A percentile compares a stretch with the other conserved stretches of the same genome.
Conservation (phyloP, 2,329 filamentous ascomycete species). For the Phoma sp. region DNA sequence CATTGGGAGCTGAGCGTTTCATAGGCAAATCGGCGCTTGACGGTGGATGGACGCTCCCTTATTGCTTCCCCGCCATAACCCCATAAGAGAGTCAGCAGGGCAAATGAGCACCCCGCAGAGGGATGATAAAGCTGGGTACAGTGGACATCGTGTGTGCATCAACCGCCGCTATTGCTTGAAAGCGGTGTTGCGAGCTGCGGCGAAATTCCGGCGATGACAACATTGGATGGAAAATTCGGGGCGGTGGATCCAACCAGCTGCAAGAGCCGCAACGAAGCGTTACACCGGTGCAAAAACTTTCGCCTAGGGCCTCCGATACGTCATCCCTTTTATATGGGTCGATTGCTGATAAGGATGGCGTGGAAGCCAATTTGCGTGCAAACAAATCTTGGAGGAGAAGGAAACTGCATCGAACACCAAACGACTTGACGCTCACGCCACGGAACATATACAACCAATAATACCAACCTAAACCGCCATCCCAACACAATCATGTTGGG, state of each 20-base stretch:
- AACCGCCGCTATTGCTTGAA: conserved; percentile 28
- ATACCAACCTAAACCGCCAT: conserved; percentile 3
- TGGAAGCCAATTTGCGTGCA: conserved; percentile 7
- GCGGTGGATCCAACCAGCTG: conserved; percentile 29
- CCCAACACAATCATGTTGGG: conserved; percentile 21
- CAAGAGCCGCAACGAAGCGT: conserved; percentile 34
- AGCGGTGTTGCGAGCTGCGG: conserved; percentile 19
- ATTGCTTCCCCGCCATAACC: conserved; percentile 20
- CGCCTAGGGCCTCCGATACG: conserved; percentile 38
- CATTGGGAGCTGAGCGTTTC: conserved; percentile 3
- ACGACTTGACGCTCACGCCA: conserved; percentile 11
- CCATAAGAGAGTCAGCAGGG: conserved; percentile 13
- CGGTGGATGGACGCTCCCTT: conserved; percentile 4
- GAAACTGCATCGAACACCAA: conserved; percentile 8
- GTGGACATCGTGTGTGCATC: conserved; percentile 24
- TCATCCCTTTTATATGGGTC: conserved; percentile 30
- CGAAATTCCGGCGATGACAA: conserved; percentile 25
- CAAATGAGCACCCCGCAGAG: conserved; percentile 19
- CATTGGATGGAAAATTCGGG: conserved; percentile 30
- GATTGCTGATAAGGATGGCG: conserved; percentile 19
- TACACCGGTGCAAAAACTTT: conserved; percentile 34
- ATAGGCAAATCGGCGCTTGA: background rate
- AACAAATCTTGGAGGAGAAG: conserved; percentile 2
- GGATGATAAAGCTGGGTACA: conserved; percentile 17
- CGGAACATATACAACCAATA: conserved; percentile 14